A percentile compares a stretch with the other conserved stretches of the same genome.
These are phyloP conservation scores for Dactylella cylindrospora DNA, from an alignment of 2,329 filamentous ascomycete genomes.

Conservation along the genomic window DNA sequence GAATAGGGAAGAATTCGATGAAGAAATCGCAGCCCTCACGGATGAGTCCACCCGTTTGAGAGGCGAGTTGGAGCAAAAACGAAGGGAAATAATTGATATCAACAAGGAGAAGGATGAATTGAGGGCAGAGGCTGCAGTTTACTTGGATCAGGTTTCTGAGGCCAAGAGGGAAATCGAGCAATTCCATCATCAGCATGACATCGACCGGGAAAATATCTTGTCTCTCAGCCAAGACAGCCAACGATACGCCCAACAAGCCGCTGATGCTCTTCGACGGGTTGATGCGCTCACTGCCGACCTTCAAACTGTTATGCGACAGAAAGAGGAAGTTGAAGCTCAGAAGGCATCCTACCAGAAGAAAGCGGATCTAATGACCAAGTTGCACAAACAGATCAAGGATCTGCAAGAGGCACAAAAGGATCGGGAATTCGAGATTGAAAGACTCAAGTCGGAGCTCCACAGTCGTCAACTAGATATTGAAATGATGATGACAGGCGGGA, in stretches of 20 bases:
- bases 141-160: constrained; percentile 35
- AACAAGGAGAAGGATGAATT: constrained; percentile 40
- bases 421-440: constrained; percentile 34
- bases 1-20: constrained; percentile 39
- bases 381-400: constrained; percentile 43
- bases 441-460: constrained; percentile 30
- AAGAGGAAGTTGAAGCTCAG: constrained; percentile 29
- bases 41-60: constrained; percentile 16
- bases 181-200: constrained; percentile 25
- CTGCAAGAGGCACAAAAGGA: constrained; percentile 33
- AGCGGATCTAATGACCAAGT: constrained; percentile 33
- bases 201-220: constrained; percentile 32
- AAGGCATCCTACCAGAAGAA: constrained; percentile 20
- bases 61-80: constrained; percentile 11
- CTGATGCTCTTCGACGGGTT: constrained; percentile 31
- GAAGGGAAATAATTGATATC: constrained; percentile 24
- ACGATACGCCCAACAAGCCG: constrained; percentile 32
- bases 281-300: constrained; percentile 36
- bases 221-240: constrained; percentile 33
- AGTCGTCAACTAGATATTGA: constrained; percentile 32
- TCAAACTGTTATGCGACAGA: constrained; percentile 38
- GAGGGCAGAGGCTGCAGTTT: constrained; percentile 35
- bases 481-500: constrained; percentile 24
- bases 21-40: constrained; percentile 26
- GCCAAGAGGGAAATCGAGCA: constrained; percentile 27